Evolutionary conservation across 345 rosid species (phyloP).

Genomic region (Rhizophora apiculata): DNA sequence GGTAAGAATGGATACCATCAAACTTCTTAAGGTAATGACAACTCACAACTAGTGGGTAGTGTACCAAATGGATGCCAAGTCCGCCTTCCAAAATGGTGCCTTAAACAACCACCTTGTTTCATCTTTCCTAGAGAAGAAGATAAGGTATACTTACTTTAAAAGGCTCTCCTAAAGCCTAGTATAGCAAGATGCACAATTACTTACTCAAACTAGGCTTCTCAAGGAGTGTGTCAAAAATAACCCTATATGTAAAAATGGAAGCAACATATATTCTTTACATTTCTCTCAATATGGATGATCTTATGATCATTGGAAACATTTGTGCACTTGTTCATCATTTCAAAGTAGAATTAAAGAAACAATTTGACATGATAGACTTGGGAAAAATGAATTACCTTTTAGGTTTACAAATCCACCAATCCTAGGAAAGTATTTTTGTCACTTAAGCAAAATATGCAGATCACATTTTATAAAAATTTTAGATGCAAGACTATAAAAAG

Average conservation of each 20-base stretch:
- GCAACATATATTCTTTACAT: not conserved
- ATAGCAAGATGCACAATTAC: not conserved
- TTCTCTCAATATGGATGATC: not conserved
- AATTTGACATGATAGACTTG: not conserved
- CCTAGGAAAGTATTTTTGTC: not conserved
- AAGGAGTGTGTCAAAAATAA: not conserved
- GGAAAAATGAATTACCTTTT: not conserved
- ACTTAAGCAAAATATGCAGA: not conserved
- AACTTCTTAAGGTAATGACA: not conserved
- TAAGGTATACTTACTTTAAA: no score
- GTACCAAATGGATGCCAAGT: no score
- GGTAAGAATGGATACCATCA: not conserved
- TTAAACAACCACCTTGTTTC: not conserved
- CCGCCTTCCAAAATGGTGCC: not conserved
- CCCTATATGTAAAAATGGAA: not conserved
- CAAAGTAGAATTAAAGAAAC: not conserved
- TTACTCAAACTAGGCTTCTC: not conserved
- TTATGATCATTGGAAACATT: not conserved
- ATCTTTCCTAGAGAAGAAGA: not conserved
- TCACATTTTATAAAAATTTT: not conserved
- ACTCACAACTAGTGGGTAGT: no score
- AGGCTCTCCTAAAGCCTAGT: no score
- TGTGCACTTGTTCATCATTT: not conserved
- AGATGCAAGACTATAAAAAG: not conserved
- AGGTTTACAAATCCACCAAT: not conserved